Evolutionary conservation across 306 rosid genomes (phyloP).

Genomic region (Bauhinia variegata): DNA sequence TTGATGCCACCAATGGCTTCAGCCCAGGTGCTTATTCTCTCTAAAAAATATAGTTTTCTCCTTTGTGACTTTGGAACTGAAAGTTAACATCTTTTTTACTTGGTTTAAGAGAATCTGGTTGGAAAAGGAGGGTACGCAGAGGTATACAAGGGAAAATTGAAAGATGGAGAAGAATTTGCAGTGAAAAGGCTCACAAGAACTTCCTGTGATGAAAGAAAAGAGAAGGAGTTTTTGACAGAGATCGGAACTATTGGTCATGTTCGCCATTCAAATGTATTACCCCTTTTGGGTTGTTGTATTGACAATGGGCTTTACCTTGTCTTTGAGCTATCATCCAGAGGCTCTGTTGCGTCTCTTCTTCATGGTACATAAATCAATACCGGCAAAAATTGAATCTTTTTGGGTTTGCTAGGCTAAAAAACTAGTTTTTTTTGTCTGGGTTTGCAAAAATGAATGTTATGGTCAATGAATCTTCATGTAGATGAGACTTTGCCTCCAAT

Average conservation of each 20-base stretch:
- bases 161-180: constrained; percentile 70
- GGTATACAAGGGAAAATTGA: constrained; percentile 74
- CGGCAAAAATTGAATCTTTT: background rate
- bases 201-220: constrained; percentile 78
- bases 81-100: constrained; percentile 2
- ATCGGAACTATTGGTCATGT: constrained; percentile 96
- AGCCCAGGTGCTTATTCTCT: constrained; percentile 55
- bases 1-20: constrained; percentile 79
- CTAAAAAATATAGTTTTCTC: background rate
- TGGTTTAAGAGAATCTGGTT: constrained; percentile 71
- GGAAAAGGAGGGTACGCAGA: constrained; percentile 95
- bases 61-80: background rate
- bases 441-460: background rate
- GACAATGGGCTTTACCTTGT: constrained; percentile 88
- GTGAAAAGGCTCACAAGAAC: constrained; percentile 84
- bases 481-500: constrained; percentile 67
- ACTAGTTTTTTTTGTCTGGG: constrained; percentile 25
- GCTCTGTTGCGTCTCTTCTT: constrained; percentile 81
- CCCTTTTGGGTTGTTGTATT: constrained; percentile 83
- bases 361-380: constrained; percentile 63
- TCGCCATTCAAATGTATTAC: constrained; percentile 66
- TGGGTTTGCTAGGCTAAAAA: background rate
- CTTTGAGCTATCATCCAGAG: constrained; percentile 74
- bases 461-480: constrained; percentile 22
- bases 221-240: constrained; percentile 87